These are phyloP conservation scores for Gaultheria prostrata DNA, from an alignment of 148 eudicot species.

Conservation along the genomic window DNA sequence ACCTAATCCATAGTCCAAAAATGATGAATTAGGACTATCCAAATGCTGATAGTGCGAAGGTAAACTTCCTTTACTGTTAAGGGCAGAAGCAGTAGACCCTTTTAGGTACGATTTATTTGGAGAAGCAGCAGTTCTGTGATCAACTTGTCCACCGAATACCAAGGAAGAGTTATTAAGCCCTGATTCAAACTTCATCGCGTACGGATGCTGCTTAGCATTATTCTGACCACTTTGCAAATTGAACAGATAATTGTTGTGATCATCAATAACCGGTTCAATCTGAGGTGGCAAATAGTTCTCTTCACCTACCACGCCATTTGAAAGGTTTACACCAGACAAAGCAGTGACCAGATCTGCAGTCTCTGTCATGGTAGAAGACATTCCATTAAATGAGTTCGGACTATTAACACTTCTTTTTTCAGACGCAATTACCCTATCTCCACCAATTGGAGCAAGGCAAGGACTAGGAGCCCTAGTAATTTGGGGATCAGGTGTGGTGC, in stretches of 20 bases:
- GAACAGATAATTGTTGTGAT: conserved; percentile 49
- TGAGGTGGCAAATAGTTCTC: conserved; percentile 43
- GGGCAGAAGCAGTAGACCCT: conserved; percentile 45
- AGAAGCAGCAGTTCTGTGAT: conserved; percentile 41
- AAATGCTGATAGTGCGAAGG: conserved; percentile 58
- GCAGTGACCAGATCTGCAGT: conserved; percentile 65
- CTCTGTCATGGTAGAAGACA: conserved; percentile 44
- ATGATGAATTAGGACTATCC: conserved; percentile 56
- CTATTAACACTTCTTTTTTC: conserved; percentile 52
- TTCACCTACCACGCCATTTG: conserved; percentile 54
- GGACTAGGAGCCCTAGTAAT: conserved; percentile 91
- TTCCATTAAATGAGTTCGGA: conserved; percentile 59
- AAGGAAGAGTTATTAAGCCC: conserved; percentile 37
- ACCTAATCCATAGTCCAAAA: conserved; percentile 51
- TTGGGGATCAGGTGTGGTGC: conserved; percentile 94
- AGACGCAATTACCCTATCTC: conserved; percentile 51
- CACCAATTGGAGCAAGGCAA: conserved; percentile 88
- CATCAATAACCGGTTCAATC: conserved; percentile 45
- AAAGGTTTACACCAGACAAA: conserved; percentile 76
- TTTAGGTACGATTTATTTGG: conserved; percentile 50
- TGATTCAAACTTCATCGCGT: conserved; percentile 49
- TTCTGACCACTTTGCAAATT: conserved; percentile 51
- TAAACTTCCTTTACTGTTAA: conserved; percentile 42
- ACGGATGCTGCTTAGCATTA: conserved; percentile 47
- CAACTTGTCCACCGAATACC: conserved; percentile 30